Base-by-base conservation (phyloP, 768 basidiomycete genomes). In the Pleurotus salmoneostramineus region DNA sequence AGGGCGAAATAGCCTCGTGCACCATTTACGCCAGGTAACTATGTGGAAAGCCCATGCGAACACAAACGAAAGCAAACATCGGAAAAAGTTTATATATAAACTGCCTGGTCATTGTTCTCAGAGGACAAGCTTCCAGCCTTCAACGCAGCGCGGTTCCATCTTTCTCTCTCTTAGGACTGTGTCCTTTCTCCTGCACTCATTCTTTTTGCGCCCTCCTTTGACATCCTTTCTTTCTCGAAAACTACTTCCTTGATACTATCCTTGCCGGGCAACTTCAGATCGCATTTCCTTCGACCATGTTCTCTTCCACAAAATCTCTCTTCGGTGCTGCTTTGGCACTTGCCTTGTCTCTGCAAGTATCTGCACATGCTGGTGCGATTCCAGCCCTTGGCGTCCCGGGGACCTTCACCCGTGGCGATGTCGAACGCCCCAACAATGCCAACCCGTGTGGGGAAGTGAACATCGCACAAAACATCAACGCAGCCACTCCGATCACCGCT, bases 361-460 rank as follows among this genome's bases (percentile, higher is more conserved):
- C 65, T 54, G 80, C 73, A 0, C 80, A 81, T 57, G 76, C 79
- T 7, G 67, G 62, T 3, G 66, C 83, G 36, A 48, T 72, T 6
- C 81, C 80, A 46, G 72, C 71, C 7, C 74, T 83, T 61, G 74
- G 74, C 40, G 70, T 75, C 27, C 48, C 62, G 15, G 69, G 71
- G 15, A 64, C 65, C 0, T 69, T 70, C 12, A 59, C 59, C 32
- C 67, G 74, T 15, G 65, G 61, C 11, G 68, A 77, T 50, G 75
- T 74, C 45, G 71, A 69, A 62, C 60, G 68, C 6, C 72, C 72
- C 1, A 72, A 66, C 50, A 65, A 57, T 5, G 62, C 59, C 11
- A 64, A 61, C 33, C 74, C 74, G 0, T 83, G 82, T 62, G 82
- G 82, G 37, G 71, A 64, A 1, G 66, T 74, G 36, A 71, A 77